Base-by-base conservation (phyloP, 2,329 filamentous ascomycete genomes). In the Aspergillus sp. region DNA sequence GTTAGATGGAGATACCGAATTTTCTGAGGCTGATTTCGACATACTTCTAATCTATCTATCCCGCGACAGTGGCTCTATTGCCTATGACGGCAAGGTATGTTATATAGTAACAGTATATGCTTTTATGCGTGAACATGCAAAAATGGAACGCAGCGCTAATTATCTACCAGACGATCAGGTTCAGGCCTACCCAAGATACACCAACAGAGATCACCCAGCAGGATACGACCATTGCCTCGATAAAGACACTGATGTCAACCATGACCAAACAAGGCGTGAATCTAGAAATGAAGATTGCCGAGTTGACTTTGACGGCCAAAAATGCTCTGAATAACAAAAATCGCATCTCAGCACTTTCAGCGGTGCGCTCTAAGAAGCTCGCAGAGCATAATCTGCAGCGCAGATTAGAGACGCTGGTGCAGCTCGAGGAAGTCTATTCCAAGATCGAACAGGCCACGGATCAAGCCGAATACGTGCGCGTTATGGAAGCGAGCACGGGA, bases 361-460 rank as follows among this genome's bases (percentile, higher is more conserved):
- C 88, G 0, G 76, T 98, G 8, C 83, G 85, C 44, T 86, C 82
- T 4, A 94, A 88, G 72, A 96, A 93, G 65, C 72, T 86, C 5
- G 82, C 85, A 29, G 89, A 96, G 65, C 72, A 78, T 2, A 85
- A 82, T 7, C 75, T 97, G 0, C 73, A 80, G 29, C 80, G 82
- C 53, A 82, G 90, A 8, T 80, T 83, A 29, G 81, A 82, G 6
- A 86, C 86, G 0, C 77, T 95, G 2, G 73, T 75, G 38, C 89
- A 95, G 66, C 77, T 98, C 1, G 89, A 97, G 67, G 82, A 87
- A 52, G 83, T 94, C 0, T 86, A 88, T 45, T 68, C 76, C n/a
- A 86, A 84, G 60, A 86, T 98, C 44, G 84, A 95, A 63, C 83
- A 91, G 65, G 93, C 93, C 0, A 78, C 82, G 0, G 86, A 90